Conservation (phyloP, 2,329 filamentous ascomycete genomes). For the Piedraia hortae region DNA sequence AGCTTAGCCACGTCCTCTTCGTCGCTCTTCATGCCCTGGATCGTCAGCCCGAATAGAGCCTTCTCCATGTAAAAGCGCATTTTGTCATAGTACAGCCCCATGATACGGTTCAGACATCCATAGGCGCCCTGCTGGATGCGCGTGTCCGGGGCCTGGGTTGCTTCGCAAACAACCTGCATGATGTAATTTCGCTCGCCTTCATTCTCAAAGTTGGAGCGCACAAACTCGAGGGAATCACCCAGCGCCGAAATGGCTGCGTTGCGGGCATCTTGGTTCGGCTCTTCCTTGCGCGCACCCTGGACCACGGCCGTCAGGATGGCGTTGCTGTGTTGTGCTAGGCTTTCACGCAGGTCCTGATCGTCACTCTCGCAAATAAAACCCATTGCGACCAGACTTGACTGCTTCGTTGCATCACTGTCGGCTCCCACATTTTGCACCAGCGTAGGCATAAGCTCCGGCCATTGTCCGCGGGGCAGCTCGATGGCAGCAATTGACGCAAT, state of each 20-base stretch:
- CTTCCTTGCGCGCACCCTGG: conserved; percentile 89
- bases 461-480: conserved; percentile 78
- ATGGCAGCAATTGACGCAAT: conserved; percentile 85
- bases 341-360: conserved; percentile 58
- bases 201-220: conserved; percentile 94
- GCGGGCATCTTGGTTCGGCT: conserved; percentile 71
- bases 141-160: conserved; percentile 73
- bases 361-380: conserved; percentile 96
- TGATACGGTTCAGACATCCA: conserved; percentile 92
- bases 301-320: conserved; percentile 94
- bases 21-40: conserved; percentile 92
- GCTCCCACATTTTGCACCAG: conserved; percentile 82
- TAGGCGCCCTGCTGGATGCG: conserved; percentile 90
- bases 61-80: conserved; percentile 99
- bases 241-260: conserved; percentile 80
- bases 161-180: conserved; percentile 98
- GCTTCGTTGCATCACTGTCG: conserved; percentile 69
- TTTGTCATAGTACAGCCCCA: conserved; percentile 96
- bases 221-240: conserved; percentile 89
- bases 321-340: conserved; percentile 69
- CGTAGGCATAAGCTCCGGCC: conserved; percentile 67
- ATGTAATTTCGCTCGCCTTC: conserved; percentile 99
- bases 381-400: conserved; percentile 82
- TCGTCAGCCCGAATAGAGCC: conserved; percentile 87
- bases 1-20: conserved; percentile 97